phyloP scores from a whole-genome alignment of 176 grass and related monocot species.

The Ensete glaucum region DNA sequence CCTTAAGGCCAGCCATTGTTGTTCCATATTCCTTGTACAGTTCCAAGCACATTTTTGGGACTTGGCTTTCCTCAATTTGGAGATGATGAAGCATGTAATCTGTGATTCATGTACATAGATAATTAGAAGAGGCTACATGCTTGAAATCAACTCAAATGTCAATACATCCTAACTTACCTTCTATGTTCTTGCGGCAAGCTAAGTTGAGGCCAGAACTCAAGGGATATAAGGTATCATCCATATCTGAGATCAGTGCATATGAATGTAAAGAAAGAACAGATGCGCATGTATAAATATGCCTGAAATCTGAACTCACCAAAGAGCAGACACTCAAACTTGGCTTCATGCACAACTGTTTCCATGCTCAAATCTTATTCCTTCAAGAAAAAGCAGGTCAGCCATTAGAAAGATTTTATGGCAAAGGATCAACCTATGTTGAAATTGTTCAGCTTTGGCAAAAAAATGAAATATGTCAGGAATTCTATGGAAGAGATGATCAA shows the following conservation, averaged over 20 bases:
- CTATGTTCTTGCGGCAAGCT: constrained; percentile 64
- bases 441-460: too few species aligned
- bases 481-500: too few species aligned
- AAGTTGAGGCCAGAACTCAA: constrained; percentile 49
- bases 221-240: constrained; percentile 70
- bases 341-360: constrained; percentile 26
- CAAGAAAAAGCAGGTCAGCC: background rate
- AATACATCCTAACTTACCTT: constrained; percentile 24
- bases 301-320: constrained; percentile 36
- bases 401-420: too few species aligned
- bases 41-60: constrained; percentile 57
- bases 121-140: background rate
- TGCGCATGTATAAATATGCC: background rate
- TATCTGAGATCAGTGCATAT: constrained; percentile 35
- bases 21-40: constrained; percentile 73
- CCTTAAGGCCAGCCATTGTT: constrained; percentile 78
- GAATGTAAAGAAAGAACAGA: background rate
- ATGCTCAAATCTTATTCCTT: constrained; percentile 21
- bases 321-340: constrained; percentile 61
- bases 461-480: too few species aligned
- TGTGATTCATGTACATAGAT: background rate
- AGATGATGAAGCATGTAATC: constrained; percentile 67
- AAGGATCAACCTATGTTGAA: too few species aligned
- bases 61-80: constrained; percentile 46
- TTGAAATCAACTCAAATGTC: background rate